Conservation (phyloP, 108 stramenopile genomes). For the Pseudonitzschia delicatissima region DNA sequence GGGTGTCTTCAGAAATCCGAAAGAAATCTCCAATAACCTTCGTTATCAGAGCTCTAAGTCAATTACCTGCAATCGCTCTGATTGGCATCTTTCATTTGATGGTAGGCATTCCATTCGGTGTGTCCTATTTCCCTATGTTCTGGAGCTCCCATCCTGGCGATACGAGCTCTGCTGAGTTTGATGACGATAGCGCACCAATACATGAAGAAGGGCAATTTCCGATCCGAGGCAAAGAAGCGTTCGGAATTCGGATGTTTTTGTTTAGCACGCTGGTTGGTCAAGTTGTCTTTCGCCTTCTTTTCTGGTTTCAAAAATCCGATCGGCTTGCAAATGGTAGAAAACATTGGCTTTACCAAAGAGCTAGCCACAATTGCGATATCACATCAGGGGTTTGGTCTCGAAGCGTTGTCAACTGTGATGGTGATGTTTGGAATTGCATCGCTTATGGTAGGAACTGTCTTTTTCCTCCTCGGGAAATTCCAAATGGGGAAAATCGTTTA, state of each 20-base stretch:
- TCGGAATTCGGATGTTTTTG: slow-evolving; percentile 82
- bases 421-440: slow-evolving; percentile 63
- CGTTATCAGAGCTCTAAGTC: slow-evolving; percentile 10
- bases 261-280: slow-evolving; percentile 69
- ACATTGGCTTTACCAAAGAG: slow-evolving; percentile 75
- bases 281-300: slow-evolving; percentile 51
- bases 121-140: slow-evolving; percentile 61
- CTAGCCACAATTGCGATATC: slow-evolving; percentile 54
- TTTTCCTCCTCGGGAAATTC: slow-evolving; percentile 65
- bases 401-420: slow-evolving; percentile 72
- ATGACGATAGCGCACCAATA: background rate
- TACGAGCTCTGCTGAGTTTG: background rate
- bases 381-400: slow-evolving; percentile 53
- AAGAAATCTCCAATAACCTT: background rate
- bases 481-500: slow-evolving; percentile 69
- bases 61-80: slow-evolving; percentile 50
- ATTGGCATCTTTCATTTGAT: slow-evolving; percentile 58
- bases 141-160: slow-evolving; percentile 38
- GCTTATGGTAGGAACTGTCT: slow-evolving; percentile 67
- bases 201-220: slow-evolving; percentile 39
- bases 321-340: slow-evolving; percentile 85
- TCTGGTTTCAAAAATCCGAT: slow-evolving; percentile 63
- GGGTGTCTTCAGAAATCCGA: background rate
- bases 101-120: slow-evolving; percentile 78
- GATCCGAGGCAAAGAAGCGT: slow-evolving; percentile 64